These are phyloP conservation scores for Malbranchea zuffiana DNA, from an alignment of 2,329 filamentous ascomycete species.

Conservation along the genomic window DNA sequence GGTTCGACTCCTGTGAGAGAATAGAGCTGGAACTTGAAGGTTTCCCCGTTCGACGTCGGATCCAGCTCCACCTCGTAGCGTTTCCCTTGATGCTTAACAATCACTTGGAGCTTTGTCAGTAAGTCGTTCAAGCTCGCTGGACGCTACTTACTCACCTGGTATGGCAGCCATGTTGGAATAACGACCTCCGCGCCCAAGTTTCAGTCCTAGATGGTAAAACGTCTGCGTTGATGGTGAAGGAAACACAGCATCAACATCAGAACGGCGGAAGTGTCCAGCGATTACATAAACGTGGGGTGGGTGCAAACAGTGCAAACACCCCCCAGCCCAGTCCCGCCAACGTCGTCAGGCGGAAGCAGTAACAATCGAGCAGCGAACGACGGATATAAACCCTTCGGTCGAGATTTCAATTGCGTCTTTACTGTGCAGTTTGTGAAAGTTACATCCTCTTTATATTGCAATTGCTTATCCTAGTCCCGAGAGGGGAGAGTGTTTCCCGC, in stretches of 20 bases:
- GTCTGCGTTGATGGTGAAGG: too few species aligned
- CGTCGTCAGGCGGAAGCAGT: conserved; percentile 12
- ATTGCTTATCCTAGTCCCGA: too few species aligned
- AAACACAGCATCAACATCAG: too few species aligned
- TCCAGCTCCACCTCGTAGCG: conserved; percentile 92
- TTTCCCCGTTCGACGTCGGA: conserved; percentile 70
- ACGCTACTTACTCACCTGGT: conserved; percentile 36
- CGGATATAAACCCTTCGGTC: too few species aligned
- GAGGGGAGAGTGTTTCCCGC: neutral
- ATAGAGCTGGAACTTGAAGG: conserved; percentile 91
- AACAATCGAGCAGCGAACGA: too few species aligned
- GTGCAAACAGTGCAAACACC: conserved; percentile 28
- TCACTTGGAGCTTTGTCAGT: conserved; percentile 45
- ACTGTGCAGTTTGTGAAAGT: too few species aligned
- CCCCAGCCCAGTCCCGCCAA: conserved; percentile 5
- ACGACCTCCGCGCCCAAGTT: neutral
- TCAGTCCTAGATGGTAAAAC: too few species aligned
- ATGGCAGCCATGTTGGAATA: conserved; percentile 43
- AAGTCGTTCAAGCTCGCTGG: conserved; percentile 11
- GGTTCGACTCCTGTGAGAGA: conserved; percentile 93
- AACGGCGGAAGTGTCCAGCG: too few species aligned
- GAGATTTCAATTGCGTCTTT: too few species aligned
- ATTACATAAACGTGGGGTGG: conserved; percentile 12
- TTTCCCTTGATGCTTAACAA: conserved; percentile 91
- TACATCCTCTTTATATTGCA: too few species aligned